These are phyloP conservation scores for Xylaria palmicola DNA, from an alignment of 495 filamentous ascomycete genomes.

Conservation along the genomic window DNA sequence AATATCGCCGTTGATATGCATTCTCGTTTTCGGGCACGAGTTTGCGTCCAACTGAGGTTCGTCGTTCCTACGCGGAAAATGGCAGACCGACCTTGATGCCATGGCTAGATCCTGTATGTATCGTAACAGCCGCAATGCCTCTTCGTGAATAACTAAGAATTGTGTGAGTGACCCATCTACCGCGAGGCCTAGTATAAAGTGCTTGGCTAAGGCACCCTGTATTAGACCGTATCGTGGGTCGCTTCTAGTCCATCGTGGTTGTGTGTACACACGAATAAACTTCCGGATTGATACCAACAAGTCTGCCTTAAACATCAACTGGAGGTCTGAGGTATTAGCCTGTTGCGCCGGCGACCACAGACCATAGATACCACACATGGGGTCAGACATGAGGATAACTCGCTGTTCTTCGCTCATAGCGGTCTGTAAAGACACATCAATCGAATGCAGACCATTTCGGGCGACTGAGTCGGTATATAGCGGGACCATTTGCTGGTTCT, in stretches of 20 bases:
- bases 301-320: constrained; percentile 50
- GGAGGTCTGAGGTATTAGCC: constrained; percentile 36
- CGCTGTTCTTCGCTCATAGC: constrained; percentile 17
- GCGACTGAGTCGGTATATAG: constrained; percentile 38
- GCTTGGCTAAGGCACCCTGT: constrained; percentile 28
- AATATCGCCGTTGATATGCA: constrained; percentile 70
- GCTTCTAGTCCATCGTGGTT: constrained; percentile 39
- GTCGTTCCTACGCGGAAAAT: not conserved
- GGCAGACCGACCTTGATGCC: not conserved
- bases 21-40: constrained; percentile 35
- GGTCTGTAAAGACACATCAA: constrained; percentile 32
- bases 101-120: constrained; percentile 61
- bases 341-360: constrained; percentile 47
- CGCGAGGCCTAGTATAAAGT: constrained; percentile 59
- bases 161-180: constrained; percentile 65
- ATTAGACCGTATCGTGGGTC: constrained; percentile 27
- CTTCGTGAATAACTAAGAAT: constrained; percentile 54
- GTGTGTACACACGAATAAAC: constrained; percentile 43
- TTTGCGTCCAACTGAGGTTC: constrained; percentile 26
- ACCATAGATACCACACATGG: constrained; percentile 47
- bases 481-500: constrained; percentile 23
- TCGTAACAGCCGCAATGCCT: constrained; percentile 59
- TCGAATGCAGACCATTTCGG: constrained; percentile 38
- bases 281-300: constrained; percentile 50
- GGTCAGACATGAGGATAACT: constrained; percentile 47